Evolutionary conservation across 495 filamentous ascomycete species (phyloP), one percentile per base, ranked within the genome.

Genomic region (Aspergillus sclerotioniger): DNA sequence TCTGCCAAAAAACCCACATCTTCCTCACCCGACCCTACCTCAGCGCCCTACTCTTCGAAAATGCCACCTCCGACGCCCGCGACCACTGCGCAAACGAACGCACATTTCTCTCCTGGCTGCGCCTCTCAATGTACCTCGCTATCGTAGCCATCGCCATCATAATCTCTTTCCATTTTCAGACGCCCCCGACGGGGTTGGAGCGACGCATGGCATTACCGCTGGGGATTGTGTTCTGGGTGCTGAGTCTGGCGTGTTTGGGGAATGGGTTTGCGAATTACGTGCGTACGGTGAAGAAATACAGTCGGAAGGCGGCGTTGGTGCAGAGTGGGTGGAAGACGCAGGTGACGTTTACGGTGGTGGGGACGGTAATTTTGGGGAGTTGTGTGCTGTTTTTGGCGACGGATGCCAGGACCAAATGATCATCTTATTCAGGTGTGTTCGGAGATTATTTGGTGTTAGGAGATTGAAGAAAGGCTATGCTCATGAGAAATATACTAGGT

Each of bases 321-420:
- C 94, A 98, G 74, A 90, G 85, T 49, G 94, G 94, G 32, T 93
- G 89, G 87, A 96, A 91, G 75, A 97, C 94, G 35, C 92, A 96
- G 70, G 67, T 84, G 20, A 75, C 92, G 20, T 87, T 96, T 71
- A 85, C 83, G 0, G 74, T 90, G 10, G 84, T 96, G 16, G 86
- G 91, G n/a, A 72, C 81, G 19, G 85, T 82, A 8, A 98, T 98
- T 60, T 75, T 96, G 31, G 90, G 84, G 15, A 86, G 90, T 45
- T 96, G 91, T 64, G 72, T 87, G n/a, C 61, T 88, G 58, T 84
- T 88, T 57, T 62, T 87, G 56, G 76, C 78, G n/a, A 86, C 82
- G 9, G 77, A 83, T 63, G 67, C 65, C n/a, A 57, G 61, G 50
- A 56, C 25, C 37, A 37, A 29, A 43, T 54, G 35, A 35, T 20